Evolutionary conservation across 257 asterid genomes (phyloP), one percentile per base, ranked within the genome.

Genomic region (Fraxinus cuspidata): DNA sequence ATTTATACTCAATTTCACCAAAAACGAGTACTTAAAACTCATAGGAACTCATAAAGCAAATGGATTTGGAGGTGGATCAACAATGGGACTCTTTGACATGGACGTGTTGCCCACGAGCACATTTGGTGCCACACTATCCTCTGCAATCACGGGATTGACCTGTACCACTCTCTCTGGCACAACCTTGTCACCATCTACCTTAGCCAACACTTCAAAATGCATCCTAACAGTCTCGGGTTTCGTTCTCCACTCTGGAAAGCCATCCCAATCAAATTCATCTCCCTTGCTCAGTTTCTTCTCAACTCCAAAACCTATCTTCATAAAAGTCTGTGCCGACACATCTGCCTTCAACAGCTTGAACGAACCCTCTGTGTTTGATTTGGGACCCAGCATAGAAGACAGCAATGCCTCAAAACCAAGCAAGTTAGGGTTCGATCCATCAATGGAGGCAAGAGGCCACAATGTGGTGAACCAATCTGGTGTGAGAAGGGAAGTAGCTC

Each of bases 151-250:
- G 0, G 97, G 98, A 71, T 90, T 74, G n/a, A 96, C 89, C 90
- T 85, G 98, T 27, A 91, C 84, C 28, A 96, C 87, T 83, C 89
- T 92, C 92, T 93, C 97, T 0, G 96, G 93, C 7, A 96, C 92
- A 72, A 90, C 93, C 80, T 88, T 90, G 78, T 89, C 88, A n/a
- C 97, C 98, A 0, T 93, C 98, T 0, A 96, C 91, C 86, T 92
- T 93, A 3, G 90, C 97, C 90, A 96, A 75, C 60, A 93, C 99
- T 86, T 93, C 98, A 81, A 96, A 96, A 87, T 92, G 97, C 97
- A 92, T 93, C 83, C 86, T 87, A 64, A 92, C 85, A 0, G 69
- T 73, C 82, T 84, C 85, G 0, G 96, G 95, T 72, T 88, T 92
- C 2, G 98, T 93, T 77, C 96, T 90, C 98, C 99, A 96, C 29